Conservation (phyloP, 2,329 filamentous ascomycete species). For the Acephala macrosclerotiorum region DNA sequence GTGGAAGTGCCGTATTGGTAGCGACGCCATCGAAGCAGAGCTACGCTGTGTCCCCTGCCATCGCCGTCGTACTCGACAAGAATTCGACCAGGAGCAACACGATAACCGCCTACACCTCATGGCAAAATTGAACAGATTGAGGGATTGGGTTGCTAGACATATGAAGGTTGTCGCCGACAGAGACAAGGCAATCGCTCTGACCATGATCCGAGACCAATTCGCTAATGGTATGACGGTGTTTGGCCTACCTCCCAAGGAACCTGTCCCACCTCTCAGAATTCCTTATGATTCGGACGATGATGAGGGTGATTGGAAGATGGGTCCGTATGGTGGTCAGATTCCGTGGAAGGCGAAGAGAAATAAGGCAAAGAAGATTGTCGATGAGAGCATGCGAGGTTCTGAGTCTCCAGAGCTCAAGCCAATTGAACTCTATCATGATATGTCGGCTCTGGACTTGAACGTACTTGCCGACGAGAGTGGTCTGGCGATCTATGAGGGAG, state of each 20-base stretch:
- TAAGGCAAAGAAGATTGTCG: neutral
- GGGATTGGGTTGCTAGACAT: neutral
- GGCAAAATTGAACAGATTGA: neutral
- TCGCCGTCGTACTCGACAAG: neutral
- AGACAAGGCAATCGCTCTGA: constrained; percentile 19
- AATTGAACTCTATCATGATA: neutral
- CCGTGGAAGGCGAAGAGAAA: neutral
- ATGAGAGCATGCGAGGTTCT: neutral
- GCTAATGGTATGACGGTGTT: neutral
- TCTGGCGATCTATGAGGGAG: neutral
- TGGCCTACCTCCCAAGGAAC: neutral
- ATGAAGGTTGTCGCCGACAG: neutral
- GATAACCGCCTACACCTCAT: neutral
- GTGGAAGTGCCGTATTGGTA: constrained; percentile 39
- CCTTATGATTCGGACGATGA: constrained; percentile 5
- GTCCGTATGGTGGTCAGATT: neutral
- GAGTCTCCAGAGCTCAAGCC: neutral
- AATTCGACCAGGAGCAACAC: neutral
- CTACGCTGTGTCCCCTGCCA: constrained; percentile 30
- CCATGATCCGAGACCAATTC: constrained; percentile 16
- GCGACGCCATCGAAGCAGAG: constrained; percentile 31
- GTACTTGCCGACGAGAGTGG: neutral
- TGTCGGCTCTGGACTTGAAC: neutral
- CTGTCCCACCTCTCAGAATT: constrained; percentile 1
- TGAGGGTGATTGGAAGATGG: neutral